phyloP scores from a whole-genome alignment of 805 yeast genomes.

The Yarrowia sp. region DNA sequence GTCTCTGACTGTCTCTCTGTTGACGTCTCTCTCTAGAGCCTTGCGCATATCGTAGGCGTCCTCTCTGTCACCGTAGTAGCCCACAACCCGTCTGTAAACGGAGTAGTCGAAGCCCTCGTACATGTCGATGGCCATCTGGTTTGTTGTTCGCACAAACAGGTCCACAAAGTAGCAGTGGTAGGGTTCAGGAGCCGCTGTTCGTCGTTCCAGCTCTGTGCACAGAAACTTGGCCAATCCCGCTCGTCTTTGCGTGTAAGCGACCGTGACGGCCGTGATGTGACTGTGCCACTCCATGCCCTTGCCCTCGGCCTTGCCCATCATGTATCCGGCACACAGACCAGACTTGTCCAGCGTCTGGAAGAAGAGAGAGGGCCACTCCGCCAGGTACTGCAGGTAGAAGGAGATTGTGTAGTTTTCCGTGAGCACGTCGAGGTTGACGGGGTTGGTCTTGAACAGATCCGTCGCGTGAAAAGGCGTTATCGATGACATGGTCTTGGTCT shows the following conservation, averaged over 20 bases:
- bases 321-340: slow-evolving; percentile 45
- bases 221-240: slow-evolving; percentile 80
- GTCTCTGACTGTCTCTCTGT: slow-evolving; percentile 16
- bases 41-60: slow-evolving; percentile 62
- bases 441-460: slow-evolving; percentile 69
- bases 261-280: slow-evolving; percentile 94
- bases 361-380: slow-evolving; percentile 84
- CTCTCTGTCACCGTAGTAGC: slow-evolving; percentile 67
- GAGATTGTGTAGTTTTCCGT: slow-evolving; percentile 88
- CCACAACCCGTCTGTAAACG: slow-evolving; percentile 81
- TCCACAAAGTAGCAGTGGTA: slow-evolving; percentile 83
- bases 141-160: slow-evolving; percentile 85
- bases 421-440: slow-evolving; percentile 79
- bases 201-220: slow-evolving; percentile 68
- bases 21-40: slow-evolving; percentile 62
- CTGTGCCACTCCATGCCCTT: slow-evolving; percentile 84
- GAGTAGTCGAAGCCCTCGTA: slow-evolving; percentile 86
- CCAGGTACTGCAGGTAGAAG: slow-evolving; percentile 79
- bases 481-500: slow-evolving; percentile 67
- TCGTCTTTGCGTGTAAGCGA: slow-evolving; percentile 76
- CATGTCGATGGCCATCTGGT: slow-evolving; percentile 70
- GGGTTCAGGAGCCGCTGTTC: slow-evolving; percentile 68
- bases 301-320: slow-evolving; percentile 98
- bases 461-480: slow-evolving; percentile 83
- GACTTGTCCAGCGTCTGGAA: slow-evolving; percentile 58